These are phyloP conservation scores for Cynanchum wilfordii DNA, from an alignment of 257 asterid species.

Conservation along the genomic window DNA sequence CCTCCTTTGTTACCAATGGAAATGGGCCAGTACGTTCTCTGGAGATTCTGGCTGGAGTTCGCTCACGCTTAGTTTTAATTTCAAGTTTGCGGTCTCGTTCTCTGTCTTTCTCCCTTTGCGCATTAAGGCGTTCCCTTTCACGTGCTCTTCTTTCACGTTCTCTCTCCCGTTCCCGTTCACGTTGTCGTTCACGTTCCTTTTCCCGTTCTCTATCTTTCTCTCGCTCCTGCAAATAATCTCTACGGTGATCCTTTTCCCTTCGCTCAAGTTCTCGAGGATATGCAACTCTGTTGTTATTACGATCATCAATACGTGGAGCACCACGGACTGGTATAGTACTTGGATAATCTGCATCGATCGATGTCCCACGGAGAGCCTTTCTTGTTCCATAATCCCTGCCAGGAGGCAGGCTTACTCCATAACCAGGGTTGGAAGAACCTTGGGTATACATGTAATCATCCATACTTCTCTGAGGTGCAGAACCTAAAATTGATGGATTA, in stretches of 20 bases:
- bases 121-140: slow-evolving; percentile 42
- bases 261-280: slow-evolving; percentile 67
- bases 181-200: slow-evolving; percentile 53
- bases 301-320: slow-evolving; percentile 57
- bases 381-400: slow-evolving; percentile 96
- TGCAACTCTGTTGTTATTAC: slow-evolving; percentile 56
- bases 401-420: slow-evolving; percentile 98
- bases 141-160: slow-evolving; percentile 53
- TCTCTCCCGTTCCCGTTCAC: slow-evolving; percentile 51
- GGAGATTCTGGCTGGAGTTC: slow-evolving; percentile 71
- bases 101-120: slow-evolving; percentile 64
- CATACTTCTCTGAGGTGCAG: slow-evolving; percentile 66
- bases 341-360: slow-evolving; percentile 63
- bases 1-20: slow-evolving; percentile 63
- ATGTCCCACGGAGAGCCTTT: slow-evolving; percentile 64
- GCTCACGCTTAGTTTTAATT: slow-evolving; percentile 55
- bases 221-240: slow-evolving; percentile 62
- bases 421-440: slow-evolving; percentile 78
- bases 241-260: slow-evolving; percentile 57
- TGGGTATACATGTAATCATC: slow-evolving; percentile 68
- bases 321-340: slow-evolving; percentile 45
- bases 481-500: slow-evolving; percentile 81
- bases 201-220: slow-evolving; percentile 77
- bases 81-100: slow-evolving; percentile 64
- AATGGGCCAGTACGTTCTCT: slow-evolving; percentile 74